A percentile compares a stretch with the other conserved stretches of the same genome.
Conservation (phyloP, 305 asterid species). For the Fraxinus nigra region DNA sequence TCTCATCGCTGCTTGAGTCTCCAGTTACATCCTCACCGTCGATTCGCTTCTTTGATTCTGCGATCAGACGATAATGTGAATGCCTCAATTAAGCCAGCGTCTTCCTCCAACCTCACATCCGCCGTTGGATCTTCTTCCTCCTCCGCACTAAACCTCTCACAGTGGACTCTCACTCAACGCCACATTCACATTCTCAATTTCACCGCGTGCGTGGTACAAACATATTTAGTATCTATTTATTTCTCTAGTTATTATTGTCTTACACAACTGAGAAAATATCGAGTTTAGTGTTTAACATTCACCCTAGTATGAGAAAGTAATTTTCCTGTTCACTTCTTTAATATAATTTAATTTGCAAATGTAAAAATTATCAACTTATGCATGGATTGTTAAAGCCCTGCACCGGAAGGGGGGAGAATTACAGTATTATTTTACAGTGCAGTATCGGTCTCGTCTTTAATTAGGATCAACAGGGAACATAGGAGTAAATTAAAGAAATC, state of each 20-base stretch:
- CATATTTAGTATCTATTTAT: constrained; percentile 6
- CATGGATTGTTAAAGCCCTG: not conserved
- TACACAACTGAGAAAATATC: not conserved
- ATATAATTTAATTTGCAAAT: not conserved
- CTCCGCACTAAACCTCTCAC: constrained; percentile 28
- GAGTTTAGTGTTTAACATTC: not conserved
- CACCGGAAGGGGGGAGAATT: not conserved
- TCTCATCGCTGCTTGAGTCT: constrained; percentile 32
- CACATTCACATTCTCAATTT: constrained; percentile 63
- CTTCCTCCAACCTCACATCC: constrained; percentile 45
- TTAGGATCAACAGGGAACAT: not conserved
- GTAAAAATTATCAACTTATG: not conserved
- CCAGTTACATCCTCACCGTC: constrained; percentile 36
- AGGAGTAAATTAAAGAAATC: not conserved
- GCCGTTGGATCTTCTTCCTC: constrained; percentile 44
- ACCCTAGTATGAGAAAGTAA: not conserved
- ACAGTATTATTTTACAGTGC: not conserved
- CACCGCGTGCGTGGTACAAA: constrained; percentile 69
- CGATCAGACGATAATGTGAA: constrained; percentile 31
- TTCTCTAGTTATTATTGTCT: not conserved
- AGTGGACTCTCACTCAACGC: constrained; percentile 51
- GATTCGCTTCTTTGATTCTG: constrained; percentile 38
- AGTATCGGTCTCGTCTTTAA: not conserved
- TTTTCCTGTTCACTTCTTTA: not conserved
- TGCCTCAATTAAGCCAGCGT: constrained; percentile 35